phyloP scores from a whole-genome alignment of 2,329 filamentous ascomycete genomes.

The Xenoacremonium recifei region DNA sequence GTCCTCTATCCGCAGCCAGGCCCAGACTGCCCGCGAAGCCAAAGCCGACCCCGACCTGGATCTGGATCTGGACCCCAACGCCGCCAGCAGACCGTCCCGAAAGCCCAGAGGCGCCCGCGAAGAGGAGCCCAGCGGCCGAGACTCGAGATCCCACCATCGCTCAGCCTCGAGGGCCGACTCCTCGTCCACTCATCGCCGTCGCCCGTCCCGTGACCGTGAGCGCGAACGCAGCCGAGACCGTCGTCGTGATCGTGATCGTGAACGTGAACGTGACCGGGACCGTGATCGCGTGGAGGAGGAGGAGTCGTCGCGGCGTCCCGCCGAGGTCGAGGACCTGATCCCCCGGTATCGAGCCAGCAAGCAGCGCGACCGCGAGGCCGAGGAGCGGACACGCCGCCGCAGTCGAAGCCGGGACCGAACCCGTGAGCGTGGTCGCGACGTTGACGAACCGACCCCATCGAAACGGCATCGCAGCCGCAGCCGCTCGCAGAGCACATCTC shows the following conservation, averaged over 20 bases:
- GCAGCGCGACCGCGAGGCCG: conserved; percentile 28
- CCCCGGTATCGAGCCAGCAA: conserved; percentile 35
- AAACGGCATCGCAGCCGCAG: conserved; percentile 44
- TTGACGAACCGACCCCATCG: conserved; percentile 35
- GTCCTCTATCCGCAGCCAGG: conserved; percentile 27
- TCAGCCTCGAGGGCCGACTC: conserved; percentile 31
- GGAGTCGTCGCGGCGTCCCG: conserved; percentile 24
- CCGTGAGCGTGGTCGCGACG: conserved; percentile 29
- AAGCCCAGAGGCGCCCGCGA: too few species aligned
- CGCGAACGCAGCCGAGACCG: conserved; percentile 15
- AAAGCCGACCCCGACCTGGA: too few species aligned
- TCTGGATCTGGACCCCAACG: conserved; percentile 26
- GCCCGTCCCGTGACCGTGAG: conserved; percentile 31
- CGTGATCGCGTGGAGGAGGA: conserved; percentile 23
- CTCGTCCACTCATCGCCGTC: conserved; percentile 36
- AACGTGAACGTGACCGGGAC: conserved; percentile 11
- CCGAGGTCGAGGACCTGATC: conserved; percentile 36
- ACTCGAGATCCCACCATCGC: conserved; percentile 32
- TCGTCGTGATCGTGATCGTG: conserved; percentile 16
- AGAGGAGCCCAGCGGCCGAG: too few species aligned
- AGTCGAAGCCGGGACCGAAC: conserved; percentile 34
- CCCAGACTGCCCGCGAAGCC: too few species aligned
- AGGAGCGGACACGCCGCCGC: conserved; percentile 31
- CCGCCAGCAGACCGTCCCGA: too few species aligned
- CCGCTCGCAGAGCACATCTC: conserved; percentile 34